These are phyloP conservation scores for Solanum phureja DNA, from an alignment of 257 asterid species.

Conservation along the genomic window DNA sequence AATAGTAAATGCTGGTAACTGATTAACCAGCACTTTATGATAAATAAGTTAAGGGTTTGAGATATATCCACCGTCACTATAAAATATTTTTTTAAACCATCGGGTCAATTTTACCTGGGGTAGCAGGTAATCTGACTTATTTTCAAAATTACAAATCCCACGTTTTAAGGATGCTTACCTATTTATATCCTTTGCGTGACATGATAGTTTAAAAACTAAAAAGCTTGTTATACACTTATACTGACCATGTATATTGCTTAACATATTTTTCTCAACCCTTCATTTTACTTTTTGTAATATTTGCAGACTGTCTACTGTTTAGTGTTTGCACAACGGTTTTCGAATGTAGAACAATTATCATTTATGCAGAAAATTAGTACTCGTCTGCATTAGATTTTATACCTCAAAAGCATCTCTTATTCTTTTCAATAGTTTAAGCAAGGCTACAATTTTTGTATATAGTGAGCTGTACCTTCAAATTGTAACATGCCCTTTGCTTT, in stretches of 20 bases:
- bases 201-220: background rate
- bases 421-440: background rate
- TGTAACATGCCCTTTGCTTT: background rate
- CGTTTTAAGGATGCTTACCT: background rate
- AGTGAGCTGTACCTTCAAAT: background rate
- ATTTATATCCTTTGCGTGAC: background rate
- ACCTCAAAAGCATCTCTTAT: background rate
- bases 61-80: background rate
- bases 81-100: background rate
- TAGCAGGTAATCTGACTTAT: background rate
- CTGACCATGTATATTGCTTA: background rate
- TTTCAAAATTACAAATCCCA: background rate
- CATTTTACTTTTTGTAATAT: background rate
- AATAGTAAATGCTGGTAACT: background rate
- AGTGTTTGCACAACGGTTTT: background rate
- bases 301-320: background rate
- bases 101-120: background rate
- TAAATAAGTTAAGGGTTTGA: background rate
- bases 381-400: background rate
- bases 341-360: background rate
- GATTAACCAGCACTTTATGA: background rate
- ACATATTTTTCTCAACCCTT: background rate
- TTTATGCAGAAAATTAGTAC: background rate
- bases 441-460: background rate
- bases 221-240: background rate